These are phyloP conservation scores for Alternaria solani DNA, from an alignment of 2,329 filamentous ascomycete genomes.

Conservation along the genomic window DNA sequence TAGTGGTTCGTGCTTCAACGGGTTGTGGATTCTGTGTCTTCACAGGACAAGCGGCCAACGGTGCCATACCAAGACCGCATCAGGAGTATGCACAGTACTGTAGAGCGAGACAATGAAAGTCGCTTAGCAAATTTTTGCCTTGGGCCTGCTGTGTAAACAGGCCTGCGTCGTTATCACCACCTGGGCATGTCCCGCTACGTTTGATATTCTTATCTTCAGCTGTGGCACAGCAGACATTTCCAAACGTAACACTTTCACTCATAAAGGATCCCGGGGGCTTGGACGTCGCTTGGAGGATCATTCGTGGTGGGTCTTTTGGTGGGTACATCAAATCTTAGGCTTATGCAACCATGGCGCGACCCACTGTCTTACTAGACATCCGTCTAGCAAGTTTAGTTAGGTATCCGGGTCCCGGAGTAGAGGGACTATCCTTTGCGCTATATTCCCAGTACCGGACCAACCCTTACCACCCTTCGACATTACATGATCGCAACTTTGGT, in stretches of 20 bases:
- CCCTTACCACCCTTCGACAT: not conserved
- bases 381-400: not conserved
- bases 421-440: not conserved
- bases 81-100: not conserved
- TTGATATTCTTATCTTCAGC: slow-evolving; percentile 11
- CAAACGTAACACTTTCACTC: slow-evolving; percentile 15
- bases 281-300: slow-evolving; percentile 1
- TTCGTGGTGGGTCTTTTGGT: slow-evolving; percentile 7
- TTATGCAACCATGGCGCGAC: slow-evolving; percentile 6
- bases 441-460: not conserved
- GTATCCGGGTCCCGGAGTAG: not conserved
- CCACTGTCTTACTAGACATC: slow-evolving; percentile 9
- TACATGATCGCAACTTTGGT: not conserved
- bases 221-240: not conserved
- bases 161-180: slow-evolving; percentile 4
- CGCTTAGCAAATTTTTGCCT: not conserved
- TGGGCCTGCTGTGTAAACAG: not conserved
- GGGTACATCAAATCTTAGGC: slow-evolving; percentile 6
- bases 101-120: not conserved
- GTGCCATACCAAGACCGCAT: not conserved
- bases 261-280: not conserved
- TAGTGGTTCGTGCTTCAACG: not conserved
- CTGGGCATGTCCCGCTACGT: not conserved
- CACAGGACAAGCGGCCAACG: not conserved
- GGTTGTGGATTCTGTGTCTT: not conserved